Percentiles rank a stretch among this genome's conserved stretches.
Conservation (phyloP, 257 asterid genomes). For the Fraxinus anomala region DNA sequence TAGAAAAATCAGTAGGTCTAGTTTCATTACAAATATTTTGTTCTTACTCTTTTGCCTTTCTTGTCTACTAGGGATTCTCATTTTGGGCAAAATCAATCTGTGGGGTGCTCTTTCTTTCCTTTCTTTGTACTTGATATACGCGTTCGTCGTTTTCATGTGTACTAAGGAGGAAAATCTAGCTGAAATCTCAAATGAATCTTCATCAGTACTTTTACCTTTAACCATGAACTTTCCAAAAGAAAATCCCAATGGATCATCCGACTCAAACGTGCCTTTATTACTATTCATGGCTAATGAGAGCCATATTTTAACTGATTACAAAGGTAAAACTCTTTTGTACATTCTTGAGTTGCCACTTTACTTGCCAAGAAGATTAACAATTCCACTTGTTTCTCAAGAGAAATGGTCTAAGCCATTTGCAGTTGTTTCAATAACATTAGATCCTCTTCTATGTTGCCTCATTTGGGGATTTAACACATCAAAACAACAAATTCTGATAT, state of each 20-base stretch:
- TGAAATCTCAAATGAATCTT: neutral
- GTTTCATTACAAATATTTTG: conserved; percentile 15
- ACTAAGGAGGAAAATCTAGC: neutral
- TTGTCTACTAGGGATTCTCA: conserved; percentile 26
- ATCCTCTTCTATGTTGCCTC: conserved; percentile 19
- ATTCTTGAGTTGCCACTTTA: conserved; percentile 26
- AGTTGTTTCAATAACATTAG: conserved; percentile 23
- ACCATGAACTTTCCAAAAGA: neutral
- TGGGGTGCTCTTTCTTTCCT: conserved; percentile 35
- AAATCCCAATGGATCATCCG: neutral
- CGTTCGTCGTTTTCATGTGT: neutral
- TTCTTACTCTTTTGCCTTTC: conserved; percentile 23
- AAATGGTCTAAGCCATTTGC: conserved; percentile 33
- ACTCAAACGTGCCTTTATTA: neutral
- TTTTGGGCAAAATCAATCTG: conserved; percentile 30
- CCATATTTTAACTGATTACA: neutral
- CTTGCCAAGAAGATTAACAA: conserved; percentile 33
- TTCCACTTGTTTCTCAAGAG: conserved; percentile 17
- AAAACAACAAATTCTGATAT: neutral
- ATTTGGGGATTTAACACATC: conserved; percentile 24
- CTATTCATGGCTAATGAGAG: neutral
- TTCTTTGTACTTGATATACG: conserved; percentile 27
- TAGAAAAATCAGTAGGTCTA: conserved; percentile 5
- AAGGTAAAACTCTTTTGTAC: conserved; percentile 5
- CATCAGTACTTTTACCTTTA: neutral